These are phyloP conservation scores for Leccinum broughii DNA, from an alignment of 768 basidiomycete species.

Conservation along the genomic window DNA sequence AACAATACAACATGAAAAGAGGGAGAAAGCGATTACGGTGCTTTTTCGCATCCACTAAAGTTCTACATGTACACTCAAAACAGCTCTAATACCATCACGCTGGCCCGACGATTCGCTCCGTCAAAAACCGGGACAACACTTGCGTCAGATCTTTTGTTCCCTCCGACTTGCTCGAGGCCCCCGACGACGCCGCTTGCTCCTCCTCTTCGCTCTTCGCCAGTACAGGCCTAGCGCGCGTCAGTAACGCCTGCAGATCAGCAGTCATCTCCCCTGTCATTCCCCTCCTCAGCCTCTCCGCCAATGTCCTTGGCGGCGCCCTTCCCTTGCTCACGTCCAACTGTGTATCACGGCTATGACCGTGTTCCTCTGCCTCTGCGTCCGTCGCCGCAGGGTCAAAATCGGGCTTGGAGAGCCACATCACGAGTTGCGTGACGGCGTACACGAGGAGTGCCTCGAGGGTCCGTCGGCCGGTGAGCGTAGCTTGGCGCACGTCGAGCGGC, in stretches of 20 bases:
- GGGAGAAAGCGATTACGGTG: constrained; percentile 15
- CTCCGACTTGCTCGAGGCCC: constrained; percentile 35
- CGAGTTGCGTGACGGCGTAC: constrained; percentile 76
- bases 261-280: constrained; percentile 84
- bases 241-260: constrained; percentile 62
- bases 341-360: constrained; percentile 10
- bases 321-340: constrained; percentile 36
- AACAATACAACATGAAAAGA: neutral
- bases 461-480: constrained; percentile 54
- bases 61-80: neutral
- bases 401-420: constrained; percentile 74
- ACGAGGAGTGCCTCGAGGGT: constrained; percentile 65
- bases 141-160: constrained; percentile 55
- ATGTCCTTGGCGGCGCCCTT: constrained; percentile 42
- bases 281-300: constrained; percentile 67
- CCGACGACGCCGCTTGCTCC: neutral
- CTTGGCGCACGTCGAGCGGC: constrained; percentile 53
- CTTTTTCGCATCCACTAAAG: constrained; percentile 14
- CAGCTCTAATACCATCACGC: constrained; percentile 26
- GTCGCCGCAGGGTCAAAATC: constrained; percentile 51
- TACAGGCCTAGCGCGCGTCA: constrained; percentile 65
- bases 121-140: constrained; percentile 63
- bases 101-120: constrained; percentile 53
- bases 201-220: constrained; percentile 58
- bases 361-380: constrained; percentile 50